Evolutionary conservation across 352 stramenopile species (phyloP).

Genomic region (Stramenopiles sp.): DNA sequence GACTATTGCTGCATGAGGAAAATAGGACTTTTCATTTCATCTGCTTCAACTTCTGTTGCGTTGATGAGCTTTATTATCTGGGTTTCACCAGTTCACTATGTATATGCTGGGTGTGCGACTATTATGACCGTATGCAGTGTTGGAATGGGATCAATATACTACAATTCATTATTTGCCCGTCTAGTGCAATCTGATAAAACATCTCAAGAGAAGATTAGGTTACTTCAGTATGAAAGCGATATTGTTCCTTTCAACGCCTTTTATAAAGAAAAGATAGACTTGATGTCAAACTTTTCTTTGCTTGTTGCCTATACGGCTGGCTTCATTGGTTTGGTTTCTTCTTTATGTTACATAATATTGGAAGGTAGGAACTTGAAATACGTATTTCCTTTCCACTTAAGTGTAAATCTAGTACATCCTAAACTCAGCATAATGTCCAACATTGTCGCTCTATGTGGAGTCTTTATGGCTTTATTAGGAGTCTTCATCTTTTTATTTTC

Average conservation of each 20-base stretch:
- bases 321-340: background rate
- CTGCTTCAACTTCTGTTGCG: background rate
- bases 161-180: background rate
- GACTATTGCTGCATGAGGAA: slow-evolving; percentile 8
- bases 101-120: background rate
- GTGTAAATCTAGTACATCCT: background rate
- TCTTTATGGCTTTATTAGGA: background rate
- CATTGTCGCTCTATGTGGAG: background rate
- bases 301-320: background rate
- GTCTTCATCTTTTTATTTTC: background rate
- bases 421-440: background rate
- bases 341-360: background rate
- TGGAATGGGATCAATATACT: background rate
- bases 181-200: background rate
- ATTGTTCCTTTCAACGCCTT: background rate
- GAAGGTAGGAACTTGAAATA: background rate
- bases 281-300: background rate
- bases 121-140: background rate
- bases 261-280: background rate
- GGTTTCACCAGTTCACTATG: background rate
- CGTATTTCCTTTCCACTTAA: background rate
- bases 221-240: background rate
- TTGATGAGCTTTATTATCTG: background rate
- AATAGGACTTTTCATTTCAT: background rate
- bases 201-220: background rate